Evolutionary conservation across 2,329 filamentous ascomycete genomes (phyloP).

Genomic region (Aspergillus sp.): DNA sequence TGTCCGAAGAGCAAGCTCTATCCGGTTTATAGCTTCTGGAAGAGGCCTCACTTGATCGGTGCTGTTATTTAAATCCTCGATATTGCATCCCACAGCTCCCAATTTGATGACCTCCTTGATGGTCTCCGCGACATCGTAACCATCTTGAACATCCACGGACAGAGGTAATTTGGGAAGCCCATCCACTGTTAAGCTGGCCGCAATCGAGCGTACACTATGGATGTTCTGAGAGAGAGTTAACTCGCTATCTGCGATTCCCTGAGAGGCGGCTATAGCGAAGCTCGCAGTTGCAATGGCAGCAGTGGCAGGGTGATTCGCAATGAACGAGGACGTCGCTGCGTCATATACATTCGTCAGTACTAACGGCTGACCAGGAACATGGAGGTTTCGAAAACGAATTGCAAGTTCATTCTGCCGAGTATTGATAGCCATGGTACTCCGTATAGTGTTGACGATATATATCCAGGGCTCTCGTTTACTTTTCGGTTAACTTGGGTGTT

Average conservation of each 20-base stretch:
- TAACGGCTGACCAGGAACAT: conserved; percentile 52
- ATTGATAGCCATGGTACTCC: not conserved
- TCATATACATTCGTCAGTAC: conserved; percentile 60
- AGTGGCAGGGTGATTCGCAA: conserved; percentile 38
- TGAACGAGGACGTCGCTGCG: conserved; percentile 46
- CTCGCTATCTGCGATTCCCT: conserved; percentile 49
- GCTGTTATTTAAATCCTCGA: conserved; percentile 54
- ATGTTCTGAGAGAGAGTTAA: conserved; percentile 56
- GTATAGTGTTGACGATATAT: not conserved
- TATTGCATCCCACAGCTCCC: conserved; percentile 59
- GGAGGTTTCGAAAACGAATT: conserved; percentile 44
- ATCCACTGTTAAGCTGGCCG: conserved; percentile 36
- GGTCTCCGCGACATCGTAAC: conserved; percentile 49
- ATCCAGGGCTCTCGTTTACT: not conserved
- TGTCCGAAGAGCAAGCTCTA: conserved; percentile 35
- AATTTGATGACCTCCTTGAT: conserved; percentile 48
- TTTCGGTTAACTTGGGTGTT: not conserved
- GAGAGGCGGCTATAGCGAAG: conserved; percentile 50
- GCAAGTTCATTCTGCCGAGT: conserved; percentile 22
- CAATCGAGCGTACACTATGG: conserved; percentile 47
- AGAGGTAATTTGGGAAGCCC: conserved; percentile 43
- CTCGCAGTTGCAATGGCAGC: conserved; percentile 53
- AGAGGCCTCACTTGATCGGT: conserved; percentile 39
- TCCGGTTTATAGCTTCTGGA: conserved; percentile 50
- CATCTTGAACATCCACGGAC: conserved; percentile 61